Conservation (phyloP, 768 basidiomycete species). For the Pulveroboletus ravenelii region DNA sequence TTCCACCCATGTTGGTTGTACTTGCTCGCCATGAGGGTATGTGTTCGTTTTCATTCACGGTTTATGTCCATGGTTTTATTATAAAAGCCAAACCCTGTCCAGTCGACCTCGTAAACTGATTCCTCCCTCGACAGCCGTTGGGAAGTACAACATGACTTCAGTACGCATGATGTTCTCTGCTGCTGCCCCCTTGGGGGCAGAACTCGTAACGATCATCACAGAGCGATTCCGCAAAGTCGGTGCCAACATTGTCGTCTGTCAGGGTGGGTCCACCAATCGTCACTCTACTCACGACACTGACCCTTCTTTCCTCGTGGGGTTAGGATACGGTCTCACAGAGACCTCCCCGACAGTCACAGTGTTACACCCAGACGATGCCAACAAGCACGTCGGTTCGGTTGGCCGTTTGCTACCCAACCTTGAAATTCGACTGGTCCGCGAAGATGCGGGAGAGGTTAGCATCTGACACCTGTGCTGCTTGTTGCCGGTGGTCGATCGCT, state of each 20-base stretch:
- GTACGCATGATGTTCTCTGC: slow-evolving; percentile 60
- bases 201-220: slow-evolving; percentile 49
- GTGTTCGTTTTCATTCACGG: slow-evolving; percentile 16
- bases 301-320: neutral
- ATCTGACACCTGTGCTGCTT: too few species aligned
- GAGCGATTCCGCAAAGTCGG: slow-evolving; percentile 39
- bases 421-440: slow-evolving; percentile 65
- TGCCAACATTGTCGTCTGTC: slow-evolving; percentile 38
- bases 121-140: slow-evolving; percentile 41
- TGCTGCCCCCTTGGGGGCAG: slow-evolving; percentile 74
- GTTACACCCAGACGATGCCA: slow-evolving; percentile 39
- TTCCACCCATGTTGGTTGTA: slow-evolving; percentile 81
- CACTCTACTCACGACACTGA: neutral
- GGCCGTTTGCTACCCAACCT: slow-evolving; percentile 73
- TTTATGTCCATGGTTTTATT: too few species aligned
- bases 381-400: slow-evolving; percentile 56
- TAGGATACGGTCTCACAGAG: slow-evolving; percentile 79
- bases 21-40: slow-evolving; percentile 65
- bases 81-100: neutral
- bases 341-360: slow-evolving; percentile 70
- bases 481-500: neutral
- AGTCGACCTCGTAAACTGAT: neutral
- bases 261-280: slow-evolving; percentile 38
- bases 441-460: slow-evolving; percentile 47
- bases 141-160: slow-evolving; percentile 61